Evolutionary conservation across 805 yeast species (phyloP), one percentile per base, ranked within the genome.

Genomic region (Yarrowia osloensis): DNA sequence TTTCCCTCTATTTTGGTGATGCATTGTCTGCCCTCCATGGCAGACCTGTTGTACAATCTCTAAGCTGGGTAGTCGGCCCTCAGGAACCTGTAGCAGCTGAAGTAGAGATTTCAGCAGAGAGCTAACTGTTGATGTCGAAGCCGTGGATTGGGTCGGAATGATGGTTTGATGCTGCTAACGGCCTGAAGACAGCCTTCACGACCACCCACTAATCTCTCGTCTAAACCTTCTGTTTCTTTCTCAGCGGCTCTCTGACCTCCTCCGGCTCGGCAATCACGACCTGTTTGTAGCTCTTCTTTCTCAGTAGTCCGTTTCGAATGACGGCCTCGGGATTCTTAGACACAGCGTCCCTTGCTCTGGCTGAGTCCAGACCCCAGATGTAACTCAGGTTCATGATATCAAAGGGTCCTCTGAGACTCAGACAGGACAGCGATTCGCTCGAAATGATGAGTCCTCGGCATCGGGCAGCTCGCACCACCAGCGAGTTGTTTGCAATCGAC

Each of bases 401-500:
- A 52, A 83, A 80, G 42, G 86, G 84, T 33, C 86, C 84, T 69
- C 98, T 80, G n/a, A 86, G 77, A 49, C 85, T 86, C 35, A 85
- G 74, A 2, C 77, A 71, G 31, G 77, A 74, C 2, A 72, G 68
- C 0, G 95, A 90, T 2, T 97, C 98, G 72, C 94, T 86, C 13
- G 94, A 85, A 5, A 91, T 80, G 1, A 95, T 81, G 19, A 95
- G 74, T 0, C 98, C 98, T 49, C 91, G 83, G 19, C 86, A 83
- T 70, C 99, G 81, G 0, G 96, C 84, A 13, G 97, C 91, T 70
- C 99, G 79, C 12, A 91, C 82, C 17, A 95, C 82, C 72, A 90
- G 87, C 67, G 89, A 81, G 1, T 87, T 84, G 74, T 91, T 93
- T 37, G 87, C 81, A 44, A 93, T 86, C 69, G 89, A 86, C 66